Evolutionary conservation across 2,329 filamentous ascomycete genomes (phyloP).

Genomic region (Epichloe amarillans): DNA sequence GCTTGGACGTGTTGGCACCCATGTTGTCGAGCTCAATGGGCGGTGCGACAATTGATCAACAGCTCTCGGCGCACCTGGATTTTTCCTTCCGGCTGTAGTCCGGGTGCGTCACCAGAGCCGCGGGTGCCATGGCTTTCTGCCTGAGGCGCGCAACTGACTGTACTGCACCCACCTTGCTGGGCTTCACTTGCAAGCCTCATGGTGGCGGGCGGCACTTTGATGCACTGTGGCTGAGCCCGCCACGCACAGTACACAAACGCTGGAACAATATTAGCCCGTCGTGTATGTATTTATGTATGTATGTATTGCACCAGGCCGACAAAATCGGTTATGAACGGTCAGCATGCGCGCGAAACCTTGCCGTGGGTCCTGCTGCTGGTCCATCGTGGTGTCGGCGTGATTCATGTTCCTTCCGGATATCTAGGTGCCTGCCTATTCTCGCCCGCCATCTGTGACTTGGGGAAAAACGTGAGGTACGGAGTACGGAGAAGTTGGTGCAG

Average conservation of each 20-base stretch:
- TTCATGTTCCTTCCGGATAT: too few relatives aligned
- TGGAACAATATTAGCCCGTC: too few relatives aligned
- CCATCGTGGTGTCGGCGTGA: too few relatives aligned
- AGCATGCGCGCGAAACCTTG: too few relatives aligned
- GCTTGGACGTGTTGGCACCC: constrained; percentile 45
- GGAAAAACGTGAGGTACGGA: too few relatives aligned
- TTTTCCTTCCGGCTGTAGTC: constrained; percentile 23
- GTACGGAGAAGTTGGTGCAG: too few relatives aligned
- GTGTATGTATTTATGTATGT: neutral
- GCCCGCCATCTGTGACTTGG: too few relatives aligned
- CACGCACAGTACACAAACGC: neutral
- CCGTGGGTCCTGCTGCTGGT: too few relatives aligned
- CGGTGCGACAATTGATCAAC: constrained; percentile 17
- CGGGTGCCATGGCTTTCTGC: constrained; percentile 11
- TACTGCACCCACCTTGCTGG: neutral
- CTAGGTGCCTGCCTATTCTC: too few relatives aligned
- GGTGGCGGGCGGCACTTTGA: constrained; percentile 3
- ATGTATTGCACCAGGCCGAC: neutral
- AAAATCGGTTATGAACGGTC: too few relatives aligned
- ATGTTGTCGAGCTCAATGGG: constrained; percentile 32
- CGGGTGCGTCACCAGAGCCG: constrained; percentile 17
- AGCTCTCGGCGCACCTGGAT: constrained; percentile 13
- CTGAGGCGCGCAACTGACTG: constrained; percentile 14
- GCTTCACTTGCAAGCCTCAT: neutral
- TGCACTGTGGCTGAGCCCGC: constrained; percentile 1